Base-by-base conservation (phyloP, 768 basidiomycete genomes). In the Suillus lakei region DNA sequence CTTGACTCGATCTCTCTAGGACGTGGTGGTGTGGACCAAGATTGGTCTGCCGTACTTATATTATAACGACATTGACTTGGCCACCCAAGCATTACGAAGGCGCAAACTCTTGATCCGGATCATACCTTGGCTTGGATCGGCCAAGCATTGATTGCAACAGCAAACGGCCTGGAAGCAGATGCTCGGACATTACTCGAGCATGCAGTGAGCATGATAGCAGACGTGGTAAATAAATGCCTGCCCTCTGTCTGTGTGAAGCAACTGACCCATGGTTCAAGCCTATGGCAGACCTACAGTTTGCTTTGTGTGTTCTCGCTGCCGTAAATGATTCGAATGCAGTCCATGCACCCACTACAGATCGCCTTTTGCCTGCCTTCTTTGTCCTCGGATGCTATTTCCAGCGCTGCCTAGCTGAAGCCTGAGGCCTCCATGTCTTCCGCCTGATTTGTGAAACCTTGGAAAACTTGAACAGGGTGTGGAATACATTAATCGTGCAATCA, bases 81-180 rank as follows among this genome's bases (percentile, higher is more conserved):
- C 97, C 1, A 91, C 91, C 68, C 89, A 96, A 71, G 90, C 93
- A 1, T 88, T 69, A 84, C 89, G 71, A 89, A 89, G 64, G 95
- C 96, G 12, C 98, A 98, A 75, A 89, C 91, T 21, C 83, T 96
- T 51, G 96, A 99, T 79, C 94, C 97, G 8, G 97, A 99, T 72
- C 91, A 90, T 77, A 84, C 91, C 1, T 72, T 89, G 26, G 90
- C 95, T 9, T 99, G 98, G 98, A 83, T 97, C 26, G 98, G 95
- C 1, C 96, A 96, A 74, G 91, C 86, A 4, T 76, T 94, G 30
- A 82, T 93, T 50, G 92, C 92, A 53, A 83, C 81, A 21, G 73
- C 77, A 38, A 86, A 87, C 63, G 86, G 84, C 4, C 85, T 93
- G 61, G 74, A 83, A 38, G 69, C 73, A 5, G 90, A 95, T 62